Evolutionary conservation across 345 rosid species (phyloP).

Genomic region (Moricandia moricandioides): DNA sequence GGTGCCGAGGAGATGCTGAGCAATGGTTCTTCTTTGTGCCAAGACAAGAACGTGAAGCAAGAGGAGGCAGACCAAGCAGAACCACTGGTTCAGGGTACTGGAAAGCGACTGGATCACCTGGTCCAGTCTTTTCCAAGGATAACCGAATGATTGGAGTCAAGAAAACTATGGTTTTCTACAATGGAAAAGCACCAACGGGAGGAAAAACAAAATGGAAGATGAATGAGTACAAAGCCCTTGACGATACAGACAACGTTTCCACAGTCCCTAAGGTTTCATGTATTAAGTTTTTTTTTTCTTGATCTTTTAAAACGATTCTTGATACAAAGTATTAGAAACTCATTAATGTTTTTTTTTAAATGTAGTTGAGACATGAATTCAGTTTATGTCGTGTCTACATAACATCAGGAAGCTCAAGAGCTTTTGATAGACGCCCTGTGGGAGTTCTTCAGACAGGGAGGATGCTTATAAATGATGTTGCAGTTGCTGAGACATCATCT

Average conservation of each 20-base stretch:
- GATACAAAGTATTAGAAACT: not conserved
- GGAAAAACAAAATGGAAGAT: slow-evolving; percentile 93
- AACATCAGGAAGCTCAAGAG: slow-evolving; percentile 65
- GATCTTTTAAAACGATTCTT: not conserved
- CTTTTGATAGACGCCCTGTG: slow-evolving; percentile 89
- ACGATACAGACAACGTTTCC: slow-evolving; percentile 36
- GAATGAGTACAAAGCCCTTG: slow-evolving; percentile 86
- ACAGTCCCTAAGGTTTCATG: slow-evolving; percentile 43
- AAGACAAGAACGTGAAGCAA: slow-evolving; percentile 79
- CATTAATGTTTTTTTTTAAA: slow-evolving; percentile 16
- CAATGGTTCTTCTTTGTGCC: slow-evolving; percentile 96
- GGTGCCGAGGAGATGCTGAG: slow-evolving; percentile 63
- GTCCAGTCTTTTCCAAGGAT: slow-evolving; percentile 67
- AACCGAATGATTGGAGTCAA: slow-evolving; percentile 68
- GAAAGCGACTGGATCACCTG: slow-evolving; percentile 96
- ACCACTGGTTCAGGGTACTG: slow-evolving; percentile 86
- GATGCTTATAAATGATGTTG: slow-evolving; percentile 30
- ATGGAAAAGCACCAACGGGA: slow-evolving; percentile 79
- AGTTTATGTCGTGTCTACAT: slow-evolving; percentile 84
- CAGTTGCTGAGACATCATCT: slow-evolving; percentile 33
- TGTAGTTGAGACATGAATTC: slow-evolving; percentile 75
- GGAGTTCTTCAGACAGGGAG: slow-evolving; percentile 36
- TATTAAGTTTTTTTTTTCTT: not conserved
- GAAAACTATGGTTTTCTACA: slow-evolving; percentile 94
- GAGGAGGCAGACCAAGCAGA: slow-evolving; percentile 79